Evolutionary conservation across 2,329 filamentous ascomycete genomes (phyloP).

Genomic region (Aureobasidium sp.): DNA sequence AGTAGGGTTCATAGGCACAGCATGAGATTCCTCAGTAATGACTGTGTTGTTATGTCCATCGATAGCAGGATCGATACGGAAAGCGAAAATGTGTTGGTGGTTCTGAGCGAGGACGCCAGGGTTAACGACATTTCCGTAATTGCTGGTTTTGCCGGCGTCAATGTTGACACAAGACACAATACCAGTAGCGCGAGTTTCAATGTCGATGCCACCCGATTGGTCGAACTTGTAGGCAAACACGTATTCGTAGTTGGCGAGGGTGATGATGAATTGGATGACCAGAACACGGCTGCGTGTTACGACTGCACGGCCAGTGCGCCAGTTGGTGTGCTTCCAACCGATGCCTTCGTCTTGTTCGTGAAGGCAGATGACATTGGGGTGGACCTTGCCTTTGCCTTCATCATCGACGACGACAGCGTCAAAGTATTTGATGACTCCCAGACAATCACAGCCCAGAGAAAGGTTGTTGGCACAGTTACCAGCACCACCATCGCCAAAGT

Average conservation of each 20-base stretch:
- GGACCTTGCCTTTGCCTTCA: conserved; percentile 47
- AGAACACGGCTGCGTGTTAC: conserved; percentile 56
- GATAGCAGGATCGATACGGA: conserved; percentile 59
- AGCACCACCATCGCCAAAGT: conserved; percentile 61
- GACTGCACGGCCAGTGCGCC: conserved; percentile 54
- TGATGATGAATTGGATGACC: conserved; percentile 62
- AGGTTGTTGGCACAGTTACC: conserved; percentile 62
- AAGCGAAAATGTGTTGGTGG: conserved; percentile 63
- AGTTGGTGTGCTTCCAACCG: conserved; percentile 65
- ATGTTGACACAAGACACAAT: conserved; percentile 58
- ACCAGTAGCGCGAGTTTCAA: conserved; percentile 60
- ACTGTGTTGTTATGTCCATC: conserved; percentile 49
- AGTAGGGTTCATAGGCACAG: conserved; percentile 42
- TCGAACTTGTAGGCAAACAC: conserved; percentile 60
- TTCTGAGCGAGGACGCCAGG: conserved; percentile 60
- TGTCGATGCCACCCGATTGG: conserved; percentile 53
- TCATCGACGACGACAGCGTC: conserved; percentile 48
- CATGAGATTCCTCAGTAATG: conserved; percentile 47
- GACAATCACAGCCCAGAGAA: conserved; percentile 59
- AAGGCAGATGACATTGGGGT: conserved; percentile 57
- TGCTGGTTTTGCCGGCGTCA: conserved; percentile 46
- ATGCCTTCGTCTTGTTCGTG: conserved; percentile 66
- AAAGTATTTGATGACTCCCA: conserved; percentile 52
- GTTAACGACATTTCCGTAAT: conserved; percentile 49
- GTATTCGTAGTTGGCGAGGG: conserved; percentile 65